These are phyloP conservation scores for Berkeleyomyces basicola DNA, from an alignment of 2,329 filamentous ascomycete genomes.

Conservation along the genomic window DNA sequence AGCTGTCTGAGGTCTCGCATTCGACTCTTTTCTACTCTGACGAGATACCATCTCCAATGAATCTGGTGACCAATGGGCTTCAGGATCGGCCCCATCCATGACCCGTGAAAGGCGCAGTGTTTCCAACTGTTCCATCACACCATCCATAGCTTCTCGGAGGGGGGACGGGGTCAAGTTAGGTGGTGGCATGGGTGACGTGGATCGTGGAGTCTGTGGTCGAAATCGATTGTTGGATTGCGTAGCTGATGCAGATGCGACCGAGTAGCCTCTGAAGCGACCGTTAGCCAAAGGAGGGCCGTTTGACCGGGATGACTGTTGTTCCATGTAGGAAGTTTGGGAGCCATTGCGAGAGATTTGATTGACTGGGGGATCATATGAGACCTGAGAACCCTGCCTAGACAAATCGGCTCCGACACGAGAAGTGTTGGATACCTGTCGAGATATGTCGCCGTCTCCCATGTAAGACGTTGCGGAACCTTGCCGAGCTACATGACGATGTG, in stretches of 20 bases:
- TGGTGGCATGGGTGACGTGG: conserved; percentile 46
- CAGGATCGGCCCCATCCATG: conserved; percentile 28
- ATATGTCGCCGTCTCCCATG: conserved; percentile 17
- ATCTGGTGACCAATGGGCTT: conserved; percentile 77
- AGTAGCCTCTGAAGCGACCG: conserved; percentile 12
- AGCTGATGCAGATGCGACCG: neutral
- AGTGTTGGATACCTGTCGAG: conserved; percentile 14
- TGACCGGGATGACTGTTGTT: conserved; percentile 1
- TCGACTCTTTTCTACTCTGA: conserved; percentile 18
- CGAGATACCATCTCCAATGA: conserved; percentile 47
- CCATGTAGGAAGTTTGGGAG: conserved; percentile 22
- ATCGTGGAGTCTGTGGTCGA: conserved; percentile 35
- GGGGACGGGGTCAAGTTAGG: conserved; percentile 80
- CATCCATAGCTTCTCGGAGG: conserved; percentile 87
- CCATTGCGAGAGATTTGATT: conserved; percentile 19
- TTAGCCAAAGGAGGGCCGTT: conserved; percentile 6
- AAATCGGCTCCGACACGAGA: conserved; percentile 15
- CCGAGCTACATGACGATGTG: conserved; percentile 51
- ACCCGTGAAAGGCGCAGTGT: conserved; percentile 53
- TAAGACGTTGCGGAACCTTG: conserved; percentile 25
- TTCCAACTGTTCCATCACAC: conserved; percentile 87
- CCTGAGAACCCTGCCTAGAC: conserved; percentile 25
- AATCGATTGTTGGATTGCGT: conserved; percentile 5
- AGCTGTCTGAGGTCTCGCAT: conserved; percentile 50
- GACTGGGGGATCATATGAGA: conserved; percentile 22